Base-by-base conservation (phyloP, 2,329 filamentous ascomycete species). In the Celoporthe dispersa region DNA sequence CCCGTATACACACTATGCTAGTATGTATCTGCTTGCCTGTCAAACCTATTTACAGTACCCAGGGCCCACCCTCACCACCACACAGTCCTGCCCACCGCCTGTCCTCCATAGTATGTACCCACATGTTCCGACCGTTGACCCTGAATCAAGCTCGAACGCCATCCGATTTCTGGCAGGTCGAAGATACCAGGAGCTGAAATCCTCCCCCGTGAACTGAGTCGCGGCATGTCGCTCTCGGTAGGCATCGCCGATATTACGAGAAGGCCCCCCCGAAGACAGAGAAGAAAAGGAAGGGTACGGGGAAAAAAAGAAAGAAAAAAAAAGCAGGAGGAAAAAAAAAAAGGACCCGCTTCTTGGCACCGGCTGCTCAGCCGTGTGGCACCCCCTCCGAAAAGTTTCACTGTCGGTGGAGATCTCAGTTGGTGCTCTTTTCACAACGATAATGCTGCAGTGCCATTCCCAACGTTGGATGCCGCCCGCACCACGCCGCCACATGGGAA, bases 91-190 rank as follows among this genome's bases (percentile, higher is more conserved):
- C 44, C 44, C 44, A 48, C 44, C 44, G 44, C 44, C 44, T 48
- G n/a, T 48, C 44, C 44, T 7, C n/a, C n/a, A n/a, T n/a, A n/a
- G n/a, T n/a, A 22, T n/a, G 22, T 48, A 48, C 22, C 44, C 44
- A 48, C 44, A n/a, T 22, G 44, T 48, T 48, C 44, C 44, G 44
- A 48, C 44, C 44, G 44, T 48, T 48, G 69, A 68, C 8, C 39
- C n/a, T 31, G 39, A 33, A 28, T 64, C 62, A 33, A 64, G 25
- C 1, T 59, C 35, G 12, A 31, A 37, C 22, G 55, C 55, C 53
- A 57, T 57, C 53, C 53, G 28, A 57, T 57, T 31, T 57, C 14
- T 57, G 53, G 55, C 55, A 60, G 55, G 31, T 33, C 31, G 6
- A 31, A 33, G 25, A 19, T 6, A 22, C 28, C 55, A n/a, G 16